A percentile compares a stretch with the other conserved stretches of the same genome.
phyloP scores from a whole-genome alignment of 495 filamentous ascomycete species.

The Lepidopterella palustris region DNA sequence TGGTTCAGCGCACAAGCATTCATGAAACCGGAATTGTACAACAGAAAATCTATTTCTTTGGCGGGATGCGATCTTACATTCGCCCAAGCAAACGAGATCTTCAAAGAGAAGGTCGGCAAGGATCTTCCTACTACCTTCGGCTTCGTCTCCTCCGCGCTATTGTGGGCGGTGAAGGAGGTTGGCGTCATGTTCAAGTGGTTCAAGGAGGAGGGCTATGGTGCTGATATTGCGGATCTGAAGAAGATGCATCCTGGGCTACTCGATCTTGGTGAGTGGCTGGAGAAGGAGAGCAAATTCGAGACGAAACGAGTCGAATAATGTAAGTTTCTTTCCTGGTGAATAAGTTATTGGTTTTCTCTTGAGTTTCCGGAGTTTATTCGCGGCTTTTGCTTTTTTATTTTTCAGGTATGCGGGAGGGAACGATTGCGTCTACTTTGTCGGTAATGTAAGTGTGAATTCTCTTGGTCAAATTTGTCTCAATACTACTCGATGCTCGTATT shows the following conservation, averaged over 20 bases:
- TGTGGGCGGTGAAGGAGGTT: slow-evolving; percentile 49
- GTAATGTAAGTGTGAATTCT: neutral
- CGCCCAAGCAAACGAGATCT: slow-evolving; percentile 44
- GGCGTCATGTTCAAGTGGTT: slow-evolving; percentile 61
- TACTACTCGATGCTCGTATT: neutral
- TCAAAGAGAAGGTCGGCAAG: slow-evolving; percentile 45
- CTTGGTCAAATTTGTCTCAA: neutral
- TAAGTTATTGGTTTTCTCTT: neutral
- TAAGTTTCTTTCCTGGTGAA: neutral
- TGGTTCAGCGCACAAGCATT: slow-evolving; percentile 58
- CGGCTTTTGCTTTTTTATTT: too few species aligned
- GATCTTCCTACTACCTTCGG: slow-evolving; percentile 40
- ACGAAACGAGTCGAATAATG: neutral
- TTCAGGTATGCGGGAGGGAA: neutral
- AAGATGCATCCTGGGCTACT: slow-evolving; percentile 47
- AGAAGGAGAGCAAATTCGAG: slow-evolving; percentile 45
- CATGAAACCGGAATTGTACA: slow-evolving; percentile 42
- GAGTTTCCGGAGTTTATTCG: neutral
- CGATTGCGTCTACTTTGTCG: neutral
- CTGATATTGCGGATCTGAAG: slow-evolving; percentile 50
- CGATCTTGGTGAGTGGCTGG: slow-evolving; percentile 55
- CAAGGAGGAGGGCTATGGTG: slow-evolving; percentile 52
- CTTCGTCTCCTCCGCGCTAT: slow-evolving; percentile 29
- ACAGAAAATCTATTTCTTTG: slow-evolving; percentile 44
- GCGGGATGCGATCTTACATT: slow-evolving; percentile 56